phyloP scores from a whole-genome alignment of 768 basidiomycete species.

The Termitomyces sp. region DNA sequence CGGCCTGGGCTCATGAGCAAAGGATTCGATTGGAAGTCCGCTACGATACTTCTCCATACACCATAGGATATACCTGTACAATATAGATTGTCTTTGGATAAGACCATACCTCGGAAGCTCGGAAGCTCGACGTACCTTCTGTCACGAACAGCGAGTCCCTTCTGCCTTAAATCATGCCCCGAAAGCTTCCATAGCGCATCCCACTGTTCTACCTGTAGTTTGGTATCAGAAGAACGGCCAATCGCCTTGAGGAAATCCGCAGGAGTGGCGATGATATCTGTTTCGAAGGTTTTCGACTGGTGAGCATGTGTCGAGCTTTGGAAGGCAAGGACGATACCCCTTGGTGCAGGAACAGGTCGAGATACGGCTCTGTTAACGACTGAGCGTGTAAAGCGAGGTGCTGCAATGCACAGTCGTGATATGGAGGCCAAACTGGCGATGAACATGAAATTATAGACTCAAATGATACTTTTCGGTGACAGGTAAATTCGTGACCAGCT shows the following conservation, averaged over 20 bases:
- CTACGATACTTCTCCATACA: slow-evolving; percentile 75
- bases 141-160: slow-evolving; percentile 62
- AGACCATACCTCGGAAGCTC: background rate
- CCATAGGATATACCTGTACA: slow-evolving; percentile 76
- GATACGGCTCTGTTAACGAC: slow-evolving; percentile 26
- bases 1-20: slow-evolving; percentile 60
- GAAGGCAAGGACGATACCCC: slow-evolving; percentile 21
- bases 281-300: slow-evolving; percentile 1
- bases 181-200: slow-evolving; percentile 62
- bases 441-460: slow-evolving; percentile 6
- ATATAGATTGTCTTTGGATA: background rate
- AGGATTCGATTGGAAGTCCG: slow-evolving; percentile 46
- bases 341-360: slow-evolving; percentile 29
- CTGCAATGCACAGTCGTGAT: slow-evolving; percentile 19
- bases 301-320: slow-evolving; percentile 7
- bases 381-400: slow-evolving; percentile 25
- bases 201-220: slow-evolving; percentile 64
- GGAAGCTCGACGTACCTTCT: slow-evolving; percentile 46
- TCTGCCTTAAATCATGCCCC: slow-evolving; percentile 53
- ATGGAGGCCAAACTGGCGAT: slow-evolving; percentile 6
- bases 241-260: slow-evolving; percentile 68
- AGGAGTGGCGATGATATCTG: slow-evolving; percentile 51
- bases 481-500: background rate
- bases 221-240: slow-evolving; percentile 61
- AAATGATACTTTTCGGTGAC: background rate